phyloP scores from a whole-genome alignment of 2,329 filamentous ascomycete genomes.

The Fusarium stilboides region DNA sequence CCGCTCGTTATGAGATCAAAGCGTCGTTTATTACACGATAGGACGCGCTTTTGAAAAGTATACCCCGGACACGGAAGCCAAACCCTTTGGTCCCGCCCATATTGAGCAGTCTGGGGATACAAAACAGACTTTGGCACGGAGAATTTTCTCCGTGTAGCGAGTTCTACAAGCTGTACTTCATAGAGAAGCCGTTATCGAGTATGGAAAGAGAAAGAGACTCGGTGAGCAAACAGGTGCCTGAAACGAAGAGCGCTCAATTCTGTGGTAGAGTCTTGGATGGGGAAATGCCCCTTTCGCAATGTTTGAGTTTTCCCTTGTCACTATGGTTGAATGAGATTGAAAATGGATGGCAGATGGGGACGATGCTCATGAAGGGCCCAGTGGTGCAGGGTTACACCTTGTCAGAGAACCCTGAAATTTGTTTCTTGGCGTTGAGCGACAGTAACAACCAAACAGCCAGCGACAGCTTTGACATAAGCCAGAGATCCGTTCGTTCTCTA shows the following conservation, averaged over 20 bases:
- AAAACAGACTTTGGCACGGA: background rate
- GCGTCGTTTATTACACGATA: conserved; percentile 2
- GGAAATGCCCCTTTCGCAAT: conserved; percentile 19
- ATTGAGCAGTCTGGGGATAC: background rate
- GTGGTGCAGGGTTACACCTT: conserved; percentile 24
- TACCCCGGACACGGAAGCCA: conserved; percentile 2
- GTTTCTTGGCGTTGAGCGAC: conserved; percentile 16
- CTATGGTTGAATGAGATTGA: conserved; percentile 25
- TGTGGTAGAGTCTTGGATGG: background rate
- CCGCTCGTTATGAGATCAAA: conserved; percentile 4
- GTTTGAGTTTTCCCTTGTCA: conserved; percentile 4
- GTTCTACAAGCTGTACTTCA: background rate
- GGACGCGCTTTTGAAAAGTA: conserved; percentile 5
- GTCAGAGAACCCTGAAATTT: conserved; percentile 28
- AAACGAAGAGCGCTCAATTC: conserved; percentile 7
- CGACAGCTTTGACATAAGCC: conserved; percentile 17
- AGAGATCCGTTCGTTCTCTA: conserved; percentile 11
- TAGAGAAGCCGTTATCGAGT: background rate
- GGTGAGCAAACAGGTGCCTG: background rate
- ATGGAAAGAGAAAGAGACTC: background rate
- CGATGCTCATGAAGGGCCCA: conserved; percentile 17
- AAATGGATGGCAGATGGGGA: conserved; percentile 25
- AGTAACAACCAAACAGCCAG: conserved; percentile 9
- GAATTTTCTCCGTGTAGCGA: background rate
- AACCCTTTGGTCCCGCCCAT: background rate